A percentile compares a stretch with the other conserved stretches of the same genome.
Evolutionary conservation across 2,329 filamentous ascomycete genomes (phyloP).

Genomic region (Alternaria panax): DNA sequence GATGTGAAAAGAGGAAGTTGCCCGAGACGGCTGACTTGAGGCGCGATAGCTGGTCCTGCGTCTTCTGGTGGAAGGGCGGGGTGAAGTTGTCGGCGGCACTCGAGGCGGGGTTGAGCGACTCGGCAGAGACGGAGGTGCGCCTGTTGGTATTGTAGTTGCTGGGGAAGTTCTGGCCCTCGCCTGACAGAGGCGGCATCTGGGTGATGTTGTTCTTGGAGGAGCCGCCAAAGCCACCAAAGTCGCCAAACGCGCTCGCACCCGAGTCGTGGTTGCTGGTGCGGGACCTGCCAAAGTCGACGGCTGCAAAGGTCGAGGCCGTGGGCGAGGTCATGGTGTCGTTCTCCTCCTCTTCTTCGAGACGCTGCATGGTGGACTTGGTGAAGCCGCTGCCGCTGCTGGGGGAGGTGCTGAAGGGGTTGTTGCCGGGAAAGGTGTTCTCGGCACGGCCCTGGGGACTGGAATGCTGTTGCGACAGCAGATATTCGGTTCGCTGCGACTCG

Average conservation of each 20-base stretch:
- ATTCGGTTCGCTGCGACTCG: conserved; percentile 68
- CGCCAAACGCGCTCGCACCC: conserved; percentile 52
- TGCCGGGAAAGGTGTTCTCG: conserved; percentile 77
- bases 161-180: conserved; percentile 75
- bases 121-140: conserved; percentile 94
- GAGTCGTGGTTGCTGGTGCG: conserved; percentile 35
- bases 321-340: conserved; percentile 78
- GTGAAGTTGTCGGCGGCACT: conserved; percentile 88
- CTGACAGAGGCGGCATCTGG: conserved; percentile 54
- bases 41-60: conserved; percentile 78
- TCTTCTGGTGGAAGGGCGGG: conserved; percentile 85
- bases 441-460: conserved; percentile 59
- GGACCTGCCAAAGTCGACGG: conserved; percentile 52
- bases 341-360: conserved; percentile 83
- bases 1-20: conserved; percentile 93
- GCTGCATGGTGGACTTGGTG: conserved; percentile 61
- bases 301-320: conserved; percentile 61
- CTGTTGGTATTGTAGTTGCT: conserved; percentile 93
- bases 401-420: conserved; percentile 74
- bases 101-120: conserved; percentile 89
- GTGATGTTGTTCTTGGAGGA: conserved; percentile 47
- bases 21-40: conserved; percentile 81
- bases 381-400: conserved; percentile 51
- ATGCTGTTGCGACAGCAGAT: conserved; percentile 60
- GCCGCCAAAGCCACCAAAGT: conserved; percentile 46